phyloP scores from a whole-genome alignment of 2,329 filamentous ascomycete genomes.

The Diaporthe sp. region DNA sequence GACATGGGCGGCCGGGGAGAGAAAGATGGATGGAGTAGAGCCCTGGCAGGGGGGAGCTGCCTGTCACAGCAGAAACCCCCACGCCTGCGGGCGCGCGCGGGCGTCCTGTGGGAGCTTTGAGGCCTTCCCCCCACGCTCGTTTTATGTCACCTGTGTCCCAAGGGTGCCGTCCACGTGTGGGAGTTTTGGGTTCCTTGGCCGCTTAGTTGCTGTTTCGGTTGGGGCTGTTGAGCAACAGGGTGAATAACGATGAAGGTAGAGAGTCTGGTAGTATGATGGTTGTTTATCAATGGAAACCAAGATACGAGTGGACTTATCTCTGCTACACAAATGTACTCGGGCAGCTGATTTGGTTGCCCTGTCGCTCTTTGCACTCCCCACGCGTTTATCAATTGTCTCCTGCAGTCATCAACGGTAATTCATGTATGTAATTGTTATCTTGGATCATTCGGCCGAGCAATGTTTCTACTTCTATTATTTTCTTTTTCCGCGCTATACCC shows the following conservation, averaged over 20 bases:
- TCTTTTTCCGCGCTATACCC: not conserved
- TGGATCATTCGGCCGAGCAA: not conserved
- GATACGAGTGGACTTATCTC: not conserved
- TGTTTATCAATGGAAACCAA: not conserved
- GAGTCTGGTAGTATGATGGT: too few species aligned
- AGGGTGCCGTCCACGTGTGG: not conserved
- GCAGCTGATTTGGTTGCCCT: not conserved
- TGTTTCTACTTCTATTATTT: not conserved
- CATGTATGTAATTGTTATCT: too few species aligned
- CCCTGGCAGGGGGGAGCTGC: not conserved
- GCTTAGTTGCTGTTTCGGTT: not conserved
- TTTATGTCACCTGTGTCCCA: not conserved
- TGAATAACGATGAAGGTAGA: not conserved
- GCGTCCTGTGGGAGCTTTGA: not conserved
- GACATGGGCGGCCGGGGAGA: slow-evolving; percentile 9
- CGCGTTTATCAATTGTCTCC: not conserved
- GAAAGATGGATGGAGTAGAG: not conserved
- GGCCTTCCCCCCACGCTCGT: slow-evolving; percentile 2
- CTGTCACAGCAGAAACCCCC: slow-evolving; percentile 11
- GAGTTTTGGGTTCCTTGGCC: not conserved
- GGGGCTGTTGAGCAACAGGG: not conserved
- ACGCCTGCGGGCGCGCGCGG: not conserved
- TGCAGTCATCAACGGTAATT: not conserved
- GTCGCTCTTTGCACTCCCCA: not conserved
- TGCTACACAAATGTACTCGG: not conserved